Evolutionary conservation across 371 early-diverging fungal genomes (phyloP), one percentile per base, ranked within the genome.

Genomic region (Encephalitozoon cuniculi): DNA sequence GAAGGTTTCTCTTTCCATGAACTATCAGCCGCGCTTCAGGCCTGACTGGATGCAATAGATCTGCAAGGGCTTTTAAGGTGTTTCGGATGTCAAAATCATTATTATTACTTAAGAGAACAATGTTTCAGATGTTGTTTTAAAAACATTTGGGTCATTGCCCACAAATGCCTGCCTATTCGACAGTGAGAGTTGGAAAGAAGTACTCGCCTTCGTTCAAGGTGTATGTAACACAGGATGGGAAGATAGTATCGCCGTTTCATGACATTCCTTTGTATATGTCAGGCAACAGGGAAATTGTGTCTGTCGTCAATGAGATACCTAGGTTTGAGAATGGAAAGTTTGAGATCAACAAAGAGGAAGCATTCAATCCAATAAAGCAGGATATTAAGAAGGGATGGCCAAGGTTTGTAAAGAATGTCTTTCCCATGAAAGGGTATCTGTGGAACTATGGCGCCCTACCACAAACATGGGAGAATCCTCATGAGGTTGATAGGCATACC

Each of bases 381-480:
- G 99, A 99, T 84, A 86, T 90, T 67, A 97, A 97, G 88, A 97
- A 99, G 85, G 94, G 93, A 81, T 94, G 94, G 85, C 90, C 94
- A 67, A 89, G 99, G 72, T 97, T 90, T 85, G 96, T 97, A 54
- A 89, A 92, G 79, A 99, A 99, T 87, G 90, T 94, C 82, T 97
- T 96, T 89, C 98, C 98, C n/a, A 93, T 92, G 89, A 93, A 94
- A 80, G 99, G 99, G 49, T 99, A 97, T 87, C 92, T 94, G 82
- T 97, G 96, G 96, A 99, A 99, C 89, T 97, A 97, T 83, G 98
- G 98, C 72, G 95, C 95, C 40, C 86, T 97, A 74, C 98, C 96
- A 41, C 83, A 91, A 89, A 97, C 98, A 70, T 97, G 96, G 96
- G 98, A 97, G 86, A 93, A 95, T 83, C 96, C 97, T 44, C 89